Evolutionary conservation across 495 filamentous ascomycete species (phyloP).

Genomic region (Aspergillus panamensis): DNA sequence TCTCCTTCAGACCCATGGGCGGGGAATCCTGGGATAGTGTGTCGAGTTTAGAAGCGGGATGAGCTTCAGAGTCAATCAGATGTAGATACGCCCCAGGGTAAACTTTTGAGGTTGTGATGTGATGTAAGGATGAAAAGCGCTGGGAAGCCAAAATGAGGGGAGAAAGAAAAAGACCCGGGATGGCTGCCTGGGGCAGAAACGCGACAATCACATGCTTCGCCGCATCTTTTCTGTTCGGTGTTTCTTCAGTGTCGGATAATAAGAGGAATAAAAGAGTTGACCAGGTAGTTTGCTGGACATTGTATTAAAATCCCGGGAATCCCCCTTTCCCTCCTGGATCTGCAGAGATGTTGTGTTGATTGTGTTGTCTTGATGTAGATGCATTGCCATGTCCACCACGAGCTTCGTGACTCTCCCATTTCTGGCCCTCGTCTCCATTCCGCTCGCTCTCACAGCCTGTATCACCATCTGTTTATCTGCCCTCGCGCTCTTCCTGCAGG

Average conservation of each 20-base stretch:
- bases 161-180: not conserved
- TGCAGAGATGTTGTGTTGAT: not conserved
- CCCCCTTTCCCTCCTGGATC: not conserved
- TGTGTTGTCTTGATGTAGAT: not conserved
- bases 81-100: not conserved
- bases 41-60: not conserved
- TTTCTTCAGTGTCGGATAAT: not conserved
- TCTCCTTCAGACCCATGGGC: constrained; percentile 34
- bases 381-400: constrained; percentile 39
- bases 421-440: constrained; percentile 62
- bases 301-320: no score
- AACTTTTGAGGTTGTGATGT: constrained; percentile 11
- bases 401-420: constrained; percentile 59
- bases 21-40: constrained; percentile 22
- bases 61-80: not conserved
- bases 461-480: constrained; percentile 67
- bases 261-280: not conserved
- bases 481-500: constrained; percentile 59
- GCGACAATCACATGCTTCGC: constrained; percentile 33
- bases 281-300: no score
- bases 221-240: constrained; percentile 21
- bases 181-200: constrained; percentile 17
- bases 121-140: constrained; percentile 11
- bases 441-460: constrained; percentile 64
- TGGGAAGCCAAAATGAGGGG: not conserved